Evolutionary conservation across 768 basidiomycete species (phyloP).

Genomic region (Russula sp.): DNA sequence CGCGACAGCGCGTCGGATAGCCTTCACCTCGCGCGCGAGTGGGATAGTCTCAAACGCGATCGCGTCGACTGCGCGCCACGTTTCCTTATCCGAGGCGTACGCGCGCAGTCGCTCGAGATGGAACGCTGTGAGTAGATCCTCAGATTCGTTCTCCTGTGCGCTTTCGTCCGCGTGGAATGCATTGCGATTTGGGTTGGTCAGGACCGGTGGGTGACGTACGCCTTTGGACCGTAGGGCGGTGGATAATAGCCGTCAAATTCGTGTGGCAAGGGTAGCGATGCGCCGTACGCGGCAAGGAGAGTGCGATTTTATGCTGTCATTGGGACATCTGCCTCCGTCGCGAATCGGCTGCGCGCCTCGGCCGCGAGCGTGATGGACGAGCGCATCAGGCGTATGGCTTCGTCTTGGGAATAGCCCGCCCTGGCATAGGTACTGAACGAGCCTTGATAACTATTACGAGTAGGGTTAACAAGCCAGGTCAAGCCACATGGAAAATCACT

Average conservation of each 20-base stretch:
- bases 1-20: slow-evolving; percentile 60
- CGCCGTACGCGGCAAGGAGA: slow-evolving; percentile 78
- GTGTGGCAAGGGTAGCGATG: slow-evolving; percentile 59
- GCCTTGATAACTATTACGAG: slow-evolving; percentile 58
- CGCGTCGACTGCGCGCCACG: slow-evolving; percentile 58
- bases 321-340: slow-evolving; percentile 28
- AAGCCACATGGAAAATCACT: slow-evolving; percentile 24
- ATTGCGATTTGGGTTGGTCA: slow-evolving; percentile 39
- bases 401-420: slow-evolving; percentile 46
- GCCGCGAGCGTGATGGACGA: slow-evolving; percentile 51
- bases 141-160: slow-evolving; percentile 39
- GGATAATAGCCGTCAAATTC: slow-evolving; percentile 78
- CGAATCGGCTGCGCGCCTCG: slow-evolving; percentile 44
- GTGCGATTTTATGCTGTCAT: slow-evolving; percentile 47
- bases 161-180: slow-evolving; percentile 40
- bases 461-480: background rate
- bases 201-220: slow-evolving; percentile 26
- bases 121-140: slow-evolving; percentile 55
- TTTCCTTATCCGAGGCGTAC: slow-evolving; percentile 47
- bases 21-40: slow-evolving; percentile 57
- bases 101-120: slow-evolving; percentile 60
- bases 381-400: slow-evolving; percentile 51
- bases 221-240: slow-evolving; percentile 65
- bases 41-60: slow-evolving; percentile 81
- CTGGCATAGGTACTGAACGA: slow-evolving; percentile 51